Evolutionary conservation across 2,329 filamentous ascomycete genomes (phyloP), one percentile per base, ranked within the genome.

Genomic region (Colletotrichum viniferum): DNA sequence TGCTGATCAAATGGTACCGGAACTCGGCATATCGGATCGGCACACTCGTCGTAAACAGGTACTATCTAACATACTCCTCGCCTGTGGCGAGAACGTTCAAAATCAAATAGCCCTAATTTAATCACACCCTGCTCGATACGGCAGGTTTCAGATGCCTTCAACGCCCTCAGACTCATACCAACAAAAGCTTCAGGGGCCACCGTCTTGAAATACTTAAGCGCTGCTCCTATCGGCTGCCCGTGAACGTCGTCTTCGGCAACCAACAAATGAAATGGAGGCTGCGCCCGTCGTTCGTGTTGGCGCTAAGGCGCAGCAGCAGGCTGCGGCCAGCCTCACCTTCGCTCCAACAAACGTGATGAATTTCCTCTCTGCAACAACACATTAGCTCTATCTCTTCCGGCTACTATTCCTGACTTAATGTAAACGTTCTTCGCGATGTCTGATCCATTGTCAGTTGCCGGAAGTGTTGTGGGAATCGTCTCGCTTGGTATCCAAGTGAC

Each of bases 401-500:
- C 55, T 16, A 28, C 16, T 58, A 61, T 61, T 8, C 18, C 26
- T 8, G 26, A 9, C 21, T 34, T 18, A 61, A 34, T 9, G 9
- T 32, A 7, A 61, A 30, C 18, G 9, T 30, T 43, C 21, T 63
- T 36, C 32, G 14, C 6, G 13, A 73, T 69, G 71, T 30, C 65
- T 7, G 68, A 71, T 21, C 61, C 67, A 5, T 38, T 66, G 13
- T 74, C 72, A 4, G 79, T 83, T 38, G 77, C 80, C 26, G 80
- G 78, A 61, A 80, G 80, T 60, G 78, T 78, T 18, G 79, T 79
- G 1, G 83, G 83, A 14, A 67, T 86, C 48, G 76, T 86, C 34
- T 86, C 84, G 7, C 79, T 87, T 4, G 82, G 83, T 48, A 81
- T 86, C 18, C 78, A 83, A 76, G 79, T 82, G 32, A 78, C 82